Conservation (phyloP, 805 yeast genomes). For the Pichia californica region DNA sequence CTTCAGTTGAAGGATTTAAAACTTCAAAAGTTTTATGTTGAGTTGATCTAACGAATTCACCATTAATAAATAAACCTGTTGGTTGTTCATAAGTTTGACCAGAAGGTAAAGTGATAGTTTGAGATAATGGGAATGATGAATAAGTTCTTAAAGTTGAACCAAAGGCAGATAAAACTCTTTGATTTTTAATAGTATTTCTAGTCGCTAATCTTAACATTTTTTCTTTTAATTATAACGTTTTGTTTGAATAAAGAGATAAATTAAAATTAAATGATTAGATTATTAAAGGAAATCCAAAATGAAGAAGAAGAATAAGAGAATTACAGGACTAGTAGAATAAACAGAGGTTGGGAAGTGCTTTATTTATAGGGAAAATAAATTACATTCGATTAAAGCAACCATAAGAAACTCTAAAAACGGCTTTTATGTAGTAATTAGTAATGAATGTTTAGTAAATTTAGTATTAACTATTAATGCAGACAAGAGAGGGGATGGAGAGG, state of each 20-base stretch:
- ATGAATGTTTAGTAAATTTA: too few species aligned
- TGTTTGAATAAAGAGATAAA: too few species aligned
- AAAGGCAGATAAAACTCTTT: conserved; percentile 1
- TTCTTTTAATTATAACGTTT: background rate
- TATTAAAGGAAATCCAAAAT: too few species aligned
- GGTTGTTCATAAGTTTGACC: conserved; percentile 32
- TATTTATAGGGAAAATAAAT: too few species aligned
- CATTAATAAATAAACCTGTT: conserved; percentile 59
- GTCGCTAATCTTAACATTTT: conserved; percentile 11
- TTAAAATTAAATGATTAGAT: too few species aligned
- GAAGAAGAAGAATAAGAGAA: too few species aligned
- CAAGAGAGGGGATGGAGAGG: background rate
- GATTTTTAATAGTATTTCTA: background rate
- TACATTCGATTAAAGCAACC: too few species aligned
- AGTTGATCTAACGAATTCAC: conserved; percentile 51
- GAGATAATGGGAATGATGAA: conserved; percentile 19
- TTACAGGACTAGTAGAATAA: too few species aligned
- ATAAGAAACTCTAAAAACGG: too few species aligned
- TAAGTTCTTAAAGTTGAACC: conserved; percentile 11
- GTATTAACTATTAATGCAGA: too few species aligned
- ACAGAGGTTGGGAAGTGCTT: too few species aligned
- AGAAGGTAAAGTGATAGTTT: conserved; percentile 30
- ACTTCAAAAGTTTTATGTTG: conserved; percentile 57
- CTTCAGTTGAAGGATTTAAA: conserved; percentile 65
- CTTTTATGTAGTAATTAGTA: too few species aligned